phyloP scores from a whole-genome alignment of 163 green algal species.

The Smithsoniella earleae region DNA sequence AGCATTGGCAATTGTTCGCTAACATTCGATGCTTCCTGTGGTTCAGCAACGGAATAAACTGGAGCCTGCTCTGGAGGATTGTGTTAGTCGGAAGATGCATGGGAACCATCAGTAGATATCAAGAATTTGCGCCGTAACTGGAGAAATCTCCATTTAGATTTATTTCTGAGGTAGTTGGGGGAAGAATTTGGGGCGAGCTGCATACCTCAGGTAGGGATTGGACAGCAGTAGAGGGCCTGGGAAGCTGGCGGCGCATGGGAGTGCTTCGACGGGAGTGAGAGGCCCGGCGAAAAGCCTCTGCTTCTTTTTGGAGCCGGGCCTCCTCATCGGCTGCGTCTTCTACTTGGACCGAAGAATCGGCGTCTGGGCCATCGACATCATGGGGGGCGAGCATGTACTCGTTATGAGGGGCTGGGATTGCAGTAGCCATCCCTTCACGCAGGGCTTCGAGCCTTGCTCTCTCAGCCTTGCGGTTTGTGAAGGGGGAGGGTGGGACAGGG shows the following conservation, averaged over 20 bases:
- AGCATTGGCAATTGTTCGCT: too few species aligned
- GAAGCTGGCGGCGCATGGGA: slow-evolving; percentile 69
- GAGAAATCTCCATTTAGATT: too few species aligned
- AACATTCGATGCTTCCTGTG: too few species aligned
- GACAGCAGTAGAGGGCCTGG: slow-evolving; percentile 59
- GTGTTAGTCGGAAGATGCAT: too few species aligned
- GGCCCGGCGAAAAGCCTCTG: slow-evolving; percentile 32
- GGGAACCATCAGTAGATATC: too few species aligned
- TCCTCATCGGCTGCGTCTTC: slow-evolving; percentile 30
- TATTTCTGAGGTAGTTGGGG: too few species aligned
- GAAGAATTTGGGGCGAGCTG: too few species aligned
- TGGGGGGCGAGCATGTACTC: slow-evolving; percentile 69
- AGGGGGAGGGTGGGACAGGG: not conserved
- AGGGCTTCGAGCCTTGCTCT: slow-evolving; percentile 31
- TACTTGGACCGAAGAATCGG: slow-evolving; percentile 31
- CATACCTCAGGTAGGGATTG: too few species aligned
- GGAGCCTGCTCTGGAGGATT: too few species aligned
- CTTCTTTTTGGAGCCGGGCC: slow-evolving; percentile 34
- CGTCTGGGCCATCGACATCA: slow-evolving; percentile 40
- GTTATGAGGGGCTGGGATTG: slow-evolving; percentile 79
- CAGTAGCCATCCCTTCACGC: slow-evolving; percentile 55
- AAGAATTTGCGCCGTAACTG: too few species aligned
- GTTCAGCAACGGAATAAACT: too few species aligned
- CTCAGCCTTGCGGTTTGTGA: slow-evolving; percentile 5
- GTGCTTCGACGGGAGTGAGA: slow-evolving; percentile 38